Percentiles rank a stretch among this genome's conserved stretches.
phyloP scores from a whole-genome alignment of 768 basidiomycete genomes.

The Paxillus ammoniavirescens region DNA sequence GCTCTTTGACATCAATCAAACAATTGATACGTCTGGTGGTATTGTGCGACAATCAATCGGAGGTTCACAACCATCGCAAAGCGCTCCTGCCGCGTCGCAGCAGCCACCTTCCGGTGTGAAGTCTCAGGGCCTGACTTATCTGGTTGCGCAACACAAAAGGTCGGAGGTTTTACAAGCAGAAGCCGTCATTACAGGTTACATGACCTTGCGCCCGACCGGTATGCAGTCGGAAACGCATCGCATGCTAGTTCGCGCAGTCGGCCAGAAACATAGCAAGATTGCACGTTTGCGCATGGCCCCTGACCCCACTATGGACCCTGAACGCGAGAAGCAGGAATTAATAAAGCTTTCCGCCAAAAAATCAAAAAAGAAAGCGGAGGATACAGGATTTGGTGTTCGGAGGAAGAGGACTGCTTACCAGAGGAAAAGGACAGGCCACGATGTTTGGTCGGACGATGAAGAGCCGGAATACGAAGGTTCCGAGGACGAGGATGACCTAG shows the following conservation, averaged over 20 bases:
- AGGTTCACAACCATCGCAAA: conserved; percentile 41
- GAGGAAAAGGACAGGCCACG: conserved; percentile 41
- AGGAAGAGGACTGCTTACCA: conserved; percentile 46
- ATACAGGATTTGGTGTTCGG: conserved; percentile 47
- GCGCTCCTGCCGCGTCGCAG: conserved; percentile 39
- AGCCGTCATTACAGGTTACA: conserved; percentile 76
- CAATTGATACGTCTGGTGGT: conserved; percentile 73
- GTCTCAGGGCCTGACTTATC: conserved; percentile 80
- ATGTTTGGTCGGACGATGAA: conserved; percentile 70
- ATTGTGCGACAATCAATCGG: conserved; percentile 58
- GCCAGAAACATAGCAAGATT: conserved; percentile 80
- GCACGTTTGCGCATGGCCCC: conserved; percentile 77
- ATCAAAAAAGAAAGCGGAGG: conserved; percentile 55
- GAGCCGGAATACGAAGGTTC: conserved; percentile 54
- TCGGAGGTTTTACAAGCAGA: conserved; percentile 87
- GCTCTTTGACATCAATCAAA: conserved; percentile 85
- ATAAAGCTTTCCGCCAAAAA: conserved; percentile 64
- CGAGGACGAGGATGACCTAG: conserved; percentile 60
- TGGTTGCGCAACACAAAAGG: conserved; percentile 86
- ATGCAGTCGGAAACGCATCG: conserved; percentile 91
- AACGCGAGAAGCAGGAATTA: conserved; percentile 68
- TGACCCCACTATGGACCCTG: conserved; percentile 75
- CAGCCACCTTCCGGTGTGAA: conserved; percentile 37
- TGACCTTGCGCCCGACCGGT: conserved; percentile 81
- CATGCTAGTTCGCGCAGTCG: conserved; percentile 83